Evolutionary conservation across 805 yeast species (phyloP).

Genomic region (Yarrowia alimentaria): DNA sequence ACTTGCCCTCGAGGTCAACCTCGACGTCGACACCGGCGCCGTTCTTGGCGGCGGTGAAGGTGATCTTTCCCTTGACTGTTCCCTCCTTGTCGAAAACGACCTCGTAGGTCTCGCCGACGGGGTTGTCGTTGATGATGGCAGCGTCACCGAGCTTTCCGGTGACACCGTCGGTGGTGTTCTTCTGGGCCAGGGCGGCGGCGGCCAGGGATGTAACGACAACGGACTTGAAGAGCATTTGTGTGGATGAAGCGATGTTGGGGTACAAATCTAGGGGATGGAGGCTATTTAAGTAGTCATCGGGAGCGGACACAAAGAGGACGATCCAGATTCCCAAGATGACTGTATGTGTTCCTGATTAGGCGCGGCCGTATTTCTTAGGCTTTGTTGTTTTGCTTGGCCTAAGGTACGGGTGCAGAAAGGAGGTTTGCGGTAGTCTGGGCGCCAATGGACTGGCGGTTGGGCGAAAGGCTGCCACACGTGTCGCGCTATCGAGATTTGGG

Average conservation of each 20-base stretch:
- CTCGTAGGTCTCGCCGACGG: constrained; percentile 51
- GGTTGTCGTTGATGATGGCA: constrained; percentile 51
- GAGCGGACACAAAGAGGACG: constrained; percentile 12
- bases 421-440: no score
- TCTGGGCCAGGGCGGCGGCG: constrained; percentile 26
- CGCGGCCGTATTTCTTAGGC: constrained; percentile 11
- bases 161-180: constrained; percentile 28
- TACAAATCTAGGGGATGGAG: neutral
- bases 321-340: constrained; percentile 14
- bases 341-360: constrained; percentile 9
- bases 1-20: constrained; percentile 61
- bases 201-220: constrained; percentile 22
- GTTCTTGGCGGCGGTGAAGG: constrained; percentile 52
- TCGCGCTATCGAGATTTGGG: no score
- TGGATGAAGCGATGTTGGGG: constrained; percentile 8
- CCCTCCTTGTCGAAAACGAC: constrained; percentile 57
- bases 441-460: no score
- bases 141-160: constrained; percentile 42
- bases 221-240: constrained; percentile 27
- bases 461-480: no score
- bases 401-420: constrained; percentile 26
- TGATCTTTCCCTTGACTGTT: constrained; percentile 52
- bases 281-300: constrained; percentile 12
- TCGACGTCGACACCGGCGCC: constrained; percentile 61
- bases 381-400: constrained; percentile 3